Evolutionary conservation across 805 yeast species (phyloP).

Genomic region (Yarrowia bubula): DNA sequence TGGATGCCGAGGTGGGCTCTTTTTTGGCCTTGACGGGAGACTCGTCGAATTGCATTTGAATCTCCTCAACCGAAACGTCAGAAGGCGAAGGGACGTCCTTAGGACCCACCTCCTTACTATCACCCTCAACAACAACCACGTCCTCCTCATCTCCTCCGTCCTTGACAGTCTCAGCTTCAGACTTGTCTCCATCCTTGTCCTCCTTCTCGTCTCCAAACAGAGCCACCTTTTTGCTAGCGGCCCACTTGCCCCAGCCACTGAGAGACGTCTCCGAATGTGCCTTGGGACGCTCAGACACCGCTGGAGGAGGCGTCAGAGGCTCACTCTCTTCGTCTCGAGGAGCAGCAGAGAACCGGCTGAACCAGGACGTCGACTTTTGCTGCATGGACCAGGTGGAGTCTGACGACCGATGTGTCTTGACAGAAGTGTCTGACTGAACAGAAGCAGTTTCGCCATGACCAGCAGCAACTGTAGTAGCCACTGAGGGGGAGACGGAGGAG

Average conservation of each 20-base stretch:
- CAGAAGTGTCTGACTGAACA: constrained; percentile 6
- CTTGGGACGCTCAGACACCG: constrained; percentile 6
- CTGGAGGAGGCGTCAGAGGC: constrained; percentile 4
- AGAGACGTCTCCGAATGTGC: constrained; percentile 1
- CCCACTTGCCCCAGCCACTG: constrained; percentile 25
- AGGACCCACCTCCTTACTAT: neutral
- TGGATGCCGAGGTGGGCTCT: neutral
- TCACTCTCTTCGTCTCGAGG: neutral
- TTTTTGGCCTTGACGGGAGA: neutral
- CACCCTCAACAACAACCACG: neutral
- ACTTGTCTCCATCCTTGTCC: neutral
- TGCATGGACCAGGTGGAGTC: constrained; percentile 19
- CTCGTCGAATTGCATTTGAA: constrained; percentile 6
- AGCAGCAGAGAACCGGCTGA: constrained; percentile 8
- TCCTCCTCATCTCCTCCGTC: neutral
- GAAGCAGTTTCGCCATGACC: constrained; percentile 10
- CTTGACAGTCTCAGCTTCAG: neutral
- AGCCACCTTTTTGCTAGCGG: constrained; percentile 2
- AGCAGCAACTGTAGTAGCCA: constrained; percentile 16
- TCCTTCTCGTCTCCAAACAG: neutral
- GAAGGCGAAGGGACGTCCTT: too few relatives aligned
- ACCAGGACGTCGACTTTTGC: constrained; percentile 3
- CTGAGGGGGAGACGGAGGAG: constrained; percentile 2
- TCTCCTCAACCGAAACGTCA: neutral
- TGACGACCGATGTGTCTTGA: constrained; percentile 14